Evolutionary conservation across 306 rosid species (phyloP), one percentile per base, ranked within the genome.

Genomic region (Vigna unguiculata): DNA sequence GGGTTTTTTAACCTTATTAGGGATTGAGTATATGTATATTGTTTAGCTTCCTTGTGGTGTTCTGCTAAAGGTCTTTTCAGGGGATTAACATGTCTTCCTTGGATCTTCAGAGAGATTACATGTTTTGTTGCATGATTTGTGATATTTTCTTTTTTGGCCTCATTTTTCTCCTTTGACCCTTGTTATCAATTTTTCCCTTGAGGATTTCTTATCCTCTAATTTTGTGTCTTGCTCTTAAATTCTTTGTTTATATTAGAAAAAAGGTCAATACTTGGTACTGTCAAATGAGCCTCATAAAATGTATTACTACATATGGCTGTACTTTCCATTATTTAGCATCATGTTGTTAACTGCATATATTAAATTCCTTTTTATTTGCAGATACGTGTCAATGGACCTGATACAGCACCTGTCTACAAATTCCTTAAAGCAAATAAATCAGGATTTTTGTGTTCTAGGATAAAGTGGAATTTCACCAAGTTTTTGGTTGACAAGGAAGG

Each of bases 391-490:
- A 93, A 91, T 71, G 98, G 98, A 74, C 62, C 89, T 30, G 69
- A 86, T 13, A 4, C 97, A 0, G 89, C 80, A 51, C 97, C 97
- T 55, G 72, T 93, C 17, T 93, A 82, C 86, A 91, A 71, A 85
- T 93, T 90, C 83, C 97, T 90, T 15, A 93, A 93, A 77, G 74
- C 87, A 62, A 74, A 70, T 28, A 90, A 85, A 81, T 2, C 57
- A 55, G 97, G 97, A 72, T 85, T 90, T 68, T 3, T 87, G 36
- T 93, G 97, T 47, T 43, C 86, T 34, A 81, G 93, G 69, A 86
- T 93, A 80, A 90, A 93, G 89, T 93, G 97, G 98, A 93, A 93
- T 80, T 93, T 91, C 87, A 91, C 96, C 75, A 93, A 93, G 92
- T 93, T 93, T 87, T 85, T 93, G 76, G 84, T 90, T 49, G 88